Evolutionary conservation across 2,329 filamentous ascomycete species (phyloP), one percentile per base, ranked within the genome.

Genomic region (Cylindrodendrum hubeiense): DNA sequence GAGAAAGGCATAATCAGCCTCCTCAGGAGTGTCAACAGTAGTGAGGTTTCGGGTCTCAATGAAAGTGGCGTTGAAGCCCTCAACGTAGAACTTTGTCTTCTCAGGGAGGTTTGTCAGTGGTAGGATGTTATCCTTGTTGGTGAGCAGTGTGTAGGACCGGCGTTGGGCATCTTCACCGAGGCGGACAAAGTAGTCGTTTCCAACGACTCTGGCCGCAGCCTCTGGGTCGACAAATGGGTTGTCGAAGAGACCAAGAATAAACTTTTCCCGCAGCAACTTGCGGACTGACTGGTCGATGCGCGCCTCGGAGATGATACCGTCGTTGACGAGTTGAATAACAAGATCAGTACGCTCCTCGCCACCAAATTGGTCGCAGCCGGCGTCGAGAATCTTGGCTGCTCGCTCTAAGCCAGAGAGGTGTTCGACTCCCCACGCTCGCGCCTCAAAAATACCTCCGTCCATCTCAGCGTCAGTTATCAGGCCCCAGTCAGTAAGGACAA

Each of bases 401-500:
- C 83, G 77, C 66, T 86, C 77, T 0, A 83, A 66, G 51, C 83
- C 81, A 5, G 75, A 82, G 1, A 83, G 73, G 59, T 79, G 70
- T 69, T 87, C 84, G 1, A 82, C 79, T 2, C 84, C 84, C 84
- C 84, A 87, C 1, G 82, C 83, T 9, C 83, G 80, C 0, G 83
- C 83, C 0, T 81, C 82, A 79, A 85, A 80, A 33, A 81, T 75
- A 65, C 84, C 79, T 2, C 83, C 84, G 0, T 67, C 19, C 46
- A 85, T 81, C 1, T 73, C 60, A 1, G 71, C 70, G 55, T 86
- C 81, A 1, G 84, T 86, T 26, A 86, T 77, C 2, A 87, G 75
- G 3, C 83, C 83, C 84, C 85, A 86, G 67, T 86, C 85, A 0
- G 81, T 84, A 12, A 81, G 74, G 1, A 86, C 79, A 26, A 87